Evolutionary conservation across 495 filamentous ascomycete genomes (phyloP).

Genomic region (Articulospora tetracladia): DNA sequence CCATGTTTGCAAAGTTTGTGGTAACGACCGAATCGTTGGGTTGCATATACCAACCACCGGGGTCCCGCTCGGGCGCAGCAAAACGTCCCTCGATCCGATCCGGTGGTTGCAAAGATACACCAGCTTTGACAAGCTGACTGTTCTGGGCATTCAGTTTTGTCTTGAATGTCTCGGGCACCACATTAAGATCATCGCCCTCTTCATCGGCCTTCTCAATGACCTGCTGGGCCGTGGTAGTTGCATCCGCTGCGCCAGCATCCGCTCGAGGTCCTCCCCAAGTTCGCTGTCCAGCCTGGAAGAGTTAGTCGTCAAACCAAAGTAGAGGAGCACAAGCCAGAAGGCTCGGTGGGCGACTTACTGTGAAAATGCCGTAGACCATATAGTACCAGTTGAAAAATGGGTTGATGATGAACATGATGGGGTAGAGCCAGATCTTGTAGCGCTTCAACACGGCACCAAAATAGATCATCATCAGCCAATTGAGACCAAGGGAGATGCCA

Average conservation of each 20-base stretch:
- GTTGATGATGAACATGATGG: constrained; percentile 92
- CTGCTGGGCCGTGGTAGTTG: constrained; percentile 73
- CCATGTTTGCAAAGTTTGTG: constrained; percentile 20
- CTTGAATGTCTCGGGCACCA: constrained; percentile 87
- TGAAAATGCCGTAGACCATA: constrained; percentile 80
- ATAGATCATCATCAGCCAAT: constrained; percentile 96
- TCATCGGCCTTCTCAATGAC: constrained; percentile 77
- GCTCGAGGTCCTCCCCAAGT: constrained; percentile 97
- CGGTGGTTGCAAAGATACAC: constrained; percentile 62
- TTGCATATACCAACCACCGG: constrained; percentile 61
- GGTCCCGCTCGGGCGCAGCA: constrained; percentile 52
- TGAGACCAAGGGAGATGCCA: constrained; percentile 88
- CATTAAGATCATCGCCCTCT: constrained; percentile 85
- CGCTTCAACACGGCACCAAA: constrained; percentile 83
- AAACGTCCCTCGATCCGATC: constrained; percentile 72
- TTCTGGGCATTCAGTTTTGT: constrained; percentile 55
- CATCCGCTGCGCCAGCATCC: constrained; percentile 82
- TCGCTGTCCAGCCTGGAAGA: constrained; percentile 65
- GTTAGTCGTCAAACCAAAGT: neutral
- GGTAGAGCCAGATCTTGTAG: constrained; percentile 92
- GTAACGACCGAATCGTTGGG: constrained; percentile 57
- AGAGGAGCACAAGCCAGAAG: neutral
- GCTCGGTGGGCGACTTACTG: neutral
- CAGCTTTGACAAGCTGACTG: constrained; percentile 26
- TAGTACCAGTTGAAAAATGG: constrained; percentile 99